Conservation (phyloP, 73 alveolate species). For the Symbiodinium pilosum region DNA sequence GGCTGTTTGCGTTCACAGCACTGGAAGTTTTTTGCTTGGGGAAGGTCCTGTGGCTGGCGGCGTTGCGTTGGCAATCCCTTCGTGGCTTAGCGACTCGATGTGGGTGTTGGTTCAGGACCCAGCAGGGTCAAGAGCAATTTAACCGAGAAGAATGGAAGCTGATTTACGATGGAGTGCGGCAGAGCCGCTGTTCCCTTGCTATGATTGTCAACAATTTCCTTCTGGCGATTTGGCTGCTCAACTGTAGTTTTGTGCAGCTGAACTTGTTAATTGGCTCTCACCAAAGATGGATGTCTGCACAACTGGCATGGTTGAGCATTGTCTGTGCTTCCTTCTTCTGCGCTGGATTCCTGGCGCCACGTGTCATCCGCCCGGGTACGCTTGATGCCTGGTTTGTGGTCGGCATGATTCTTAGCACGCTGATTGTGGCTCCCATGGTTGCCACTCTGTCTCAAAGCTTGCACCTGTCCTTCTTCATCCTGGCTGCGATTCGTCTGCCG, state of each 20-base stretch:
- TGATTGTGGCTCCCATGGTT: not conserved
- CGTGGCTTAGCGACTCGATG: not conserved
- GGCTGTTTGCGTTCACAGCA: not conserved
- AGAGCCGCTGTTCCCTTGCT: not conserved
- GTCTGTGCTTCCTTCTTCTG: too few species aligned
- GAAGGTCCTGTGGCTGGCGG: not conserved
- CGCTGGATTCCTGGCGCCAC: not conserved
- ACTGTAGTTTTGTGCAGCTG: not conserved
- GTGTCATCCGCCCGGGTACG: not conserved
- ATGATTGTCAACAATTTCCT: not conserved
- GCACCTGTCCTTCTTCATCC: not conserved
- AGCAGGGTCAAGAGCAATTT: not conserved
- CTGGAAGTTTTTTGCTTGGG: not conserved
- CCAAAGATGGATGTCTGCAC: not conserved
- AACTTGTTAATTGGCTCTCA: not conserved
- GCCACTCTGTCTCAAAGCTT: not conserved
- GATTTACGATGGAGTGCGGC: not conserved
- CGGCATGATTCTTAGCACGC: not conserved
- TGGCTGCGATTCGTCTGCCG: slow-evolving; percentile 5
- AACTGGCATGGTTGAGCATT: not conserved
- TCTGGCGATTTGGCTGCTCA: not conserved
- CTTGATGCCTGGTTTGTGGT: not conserved
- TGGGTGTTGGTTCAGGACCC: not conserved
- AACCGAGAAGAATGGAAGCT: not conserved
- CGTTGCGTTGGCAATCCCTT: not conserved